A percentile compares a stretch with the other conserved stretches of the same genome.
These are phyloP conservation scores for Davidsoniella eucalypti DNA, from an alignment of 2,329 filamentous ascomycete genomes.

Conservation along the genomic window DNA sequence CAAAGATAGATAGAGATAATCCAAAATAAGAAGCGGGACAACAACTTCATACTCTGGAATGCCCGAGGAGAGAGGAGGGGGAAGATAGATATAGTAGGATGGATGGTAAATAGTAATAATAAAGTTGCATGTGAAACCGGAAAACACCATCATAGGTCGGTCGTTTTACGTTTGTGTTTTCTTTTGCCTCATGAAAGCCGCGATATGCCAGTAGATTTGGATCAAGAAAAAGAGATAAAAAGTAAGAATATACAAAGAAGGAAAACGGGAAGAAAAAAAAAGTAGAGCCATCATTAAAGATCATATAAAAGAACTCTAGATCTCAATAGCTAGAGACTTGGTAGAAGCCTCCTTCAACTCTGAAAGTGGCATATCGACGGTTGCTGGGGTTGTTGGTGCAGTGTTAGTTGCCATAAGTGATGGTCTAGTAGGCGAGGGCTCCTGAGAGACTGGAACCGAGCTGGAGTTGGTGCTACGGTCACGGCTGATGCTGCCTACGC, in stretches of 20 bases:
- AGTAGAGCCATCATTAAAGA: not conserved
- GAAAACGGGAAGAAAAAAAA: not conserved
- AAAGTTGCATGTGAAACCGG: no score
- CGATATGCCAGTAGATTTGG: not conserved
- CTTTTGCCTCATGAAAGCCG: not conserved
- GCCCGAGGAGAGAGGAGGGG: no score
- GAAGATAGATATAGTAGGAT: no score
- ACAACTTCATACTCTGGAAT: no score
- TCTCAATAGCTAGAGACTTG: constrained; percentile 6
- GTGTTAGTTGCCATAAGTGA: not conserved
- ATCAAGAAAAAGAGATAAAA: not conserved
- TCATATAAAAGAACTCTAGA: constrained; percentile 4
- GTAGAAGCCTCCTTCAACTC: constrained; percentile 1
- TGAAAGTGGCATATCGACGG: not conserved
- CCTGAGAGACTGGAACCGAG: constrained; percentile 7
- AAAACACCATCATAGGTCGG: no score
- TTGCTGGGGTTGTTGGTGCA: not conserved
- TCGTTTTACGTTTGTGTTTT: no score
- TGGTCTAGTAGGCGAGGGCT: constrained; percentile 7
- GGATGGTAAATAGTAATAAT: no score
- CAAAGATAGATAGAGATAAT: no score
- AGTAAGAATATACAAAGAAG: constrained; percentile 3
- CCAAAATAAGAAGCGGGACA: no score
- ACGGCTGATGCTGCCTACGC: not conserved
- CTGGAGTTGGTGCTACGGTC: constrained; percentile 1